Percentiles rank a stretch among this genome's conserved stretches.
phyloP scores from a whole-genome alignment of 1,284 basidiomycete species.

The Melampsora occidentalis region DNA sequence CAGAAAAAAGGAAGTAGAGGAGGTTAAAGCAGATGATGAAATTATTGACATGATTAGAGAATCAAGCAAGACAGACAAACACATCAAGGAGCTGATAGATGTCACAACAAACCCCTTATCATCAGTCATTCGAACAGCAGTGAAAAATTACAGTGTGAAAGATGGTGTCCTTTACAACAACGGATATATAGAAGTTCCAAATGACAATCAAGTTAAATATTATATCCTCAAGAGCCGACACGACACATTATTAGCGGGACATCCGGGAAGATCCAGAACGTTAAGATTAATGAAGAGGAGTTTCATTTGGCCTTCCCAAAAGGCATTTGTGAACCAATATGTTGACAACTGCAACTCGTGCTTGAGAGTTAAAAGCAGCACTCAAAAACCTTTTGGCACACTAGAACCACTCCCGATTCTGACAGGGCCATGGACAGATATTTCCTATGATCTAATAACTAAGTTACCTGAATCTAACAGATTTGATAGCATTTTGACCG shows the following conservation, averaged over 20 bases:
- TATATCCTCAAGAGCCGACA: too few species aligned
- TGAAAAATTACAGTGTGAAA: too few species aligned
- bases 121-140: too few species aligned
- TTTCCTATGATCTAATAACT: slow-evolving; percentile 14
- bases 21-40: too few species aligned
- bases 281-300: not conserved
- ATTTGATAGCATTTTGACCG: not conserved
- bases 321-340: not conserved
- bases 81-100: too few species aligned
- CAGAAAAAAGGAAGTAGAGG: too few species aligned
- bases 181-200: too few species aligned
- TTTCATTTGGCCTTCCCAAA: not conserved
- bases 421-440: slow-evolving; percentile 8
- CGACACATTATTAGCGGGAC: not conserved
- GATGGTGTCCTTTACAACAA: too few species aligned
- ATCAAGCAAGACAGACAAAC: too few species aligned
- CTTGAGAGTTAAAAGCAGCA: not conserved
- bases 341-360: not conserved
- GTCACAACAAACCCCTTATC: too few species aligned
- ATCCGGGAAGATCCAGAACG: not conserved
- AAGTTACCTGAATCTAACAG: not conserved
- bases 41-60: too few species aligned
- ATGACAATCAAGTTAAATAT: too few species aligned
- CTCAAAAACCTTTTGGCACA: not conserved
- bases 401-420: slow-evolving; percentile 10